These are phyloP conservation scores for Neonectria ditissima DNA, from an alignment of 2,329 filamentous ascomycete species.

Conservation along the genomic window DNA sequence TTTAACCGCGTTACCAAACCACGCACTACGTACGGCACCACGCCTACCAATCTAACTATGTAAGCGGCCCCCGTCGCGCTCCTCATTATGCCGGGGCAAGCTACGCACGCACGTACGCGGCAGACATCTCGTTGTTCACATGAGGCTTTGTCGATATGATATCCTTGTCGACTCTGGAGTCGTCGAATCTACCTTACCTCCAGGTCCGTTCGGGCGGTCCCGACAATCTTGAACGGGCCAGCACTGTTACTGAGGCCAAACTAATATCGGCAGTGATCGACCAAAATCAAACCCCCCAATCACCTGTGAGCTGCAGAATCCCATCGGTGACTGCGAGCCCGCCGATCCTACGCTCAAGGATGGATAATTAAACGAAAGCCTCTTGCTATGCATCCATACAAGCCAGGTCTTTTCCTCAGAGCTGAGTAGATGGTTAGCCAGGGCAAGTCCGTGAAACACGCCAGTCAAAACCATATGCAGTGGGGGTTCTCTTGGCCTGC, in stretches of 20 bases:
- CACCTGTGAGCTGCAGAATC: conserved; percentile 35
- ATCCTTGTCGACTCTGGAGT: conserved; percentile 29
- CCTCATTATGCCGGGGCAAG: not conserved
- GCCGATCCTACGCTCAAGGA: conserved; percentile 41
- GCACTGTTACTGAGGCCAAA: conserved; percentile 17
- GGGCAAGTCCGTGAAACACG: conserved; percentile 26
- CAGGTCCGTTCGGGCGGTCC: conserved; percentile 41
- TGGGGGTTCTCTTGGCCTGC: conserved; percentile 22
- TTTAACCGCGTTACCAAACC: not conserved
- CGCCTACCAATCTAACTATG: not conserved
- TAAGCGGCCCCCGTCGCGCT: not conserved
- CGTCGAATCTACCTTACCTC: conserved; percentile 34
- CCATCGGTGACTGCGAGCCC: conserved; percentile 40
- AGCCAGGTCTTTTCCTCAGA: conserved; percentile 29
- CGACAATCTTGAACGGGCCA: conserved; percentile 34
- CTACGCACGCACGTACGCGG: conserved; percentile 1
- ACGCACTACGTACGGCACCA: not conserved
- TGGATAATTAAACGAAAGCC: conserved; percentile 17
- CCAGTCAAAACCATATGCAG: conserved; percentile 9
- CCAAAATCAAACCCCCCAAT: conserved; percentile 32
- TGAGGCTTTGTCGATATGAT: conserved; percentile 29
- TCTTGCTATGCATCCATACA: conserved; percentile 5
- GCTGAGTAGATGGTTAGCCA: conserved; percentile 8
- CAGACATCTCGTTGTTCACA: conserved; percentile 10
- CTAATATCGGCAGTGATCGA: conserved; percentile 41